Conservation (phyloP, 2,329 filamentous ascomycete species). For the Cyclaneusma minus region DNA sequence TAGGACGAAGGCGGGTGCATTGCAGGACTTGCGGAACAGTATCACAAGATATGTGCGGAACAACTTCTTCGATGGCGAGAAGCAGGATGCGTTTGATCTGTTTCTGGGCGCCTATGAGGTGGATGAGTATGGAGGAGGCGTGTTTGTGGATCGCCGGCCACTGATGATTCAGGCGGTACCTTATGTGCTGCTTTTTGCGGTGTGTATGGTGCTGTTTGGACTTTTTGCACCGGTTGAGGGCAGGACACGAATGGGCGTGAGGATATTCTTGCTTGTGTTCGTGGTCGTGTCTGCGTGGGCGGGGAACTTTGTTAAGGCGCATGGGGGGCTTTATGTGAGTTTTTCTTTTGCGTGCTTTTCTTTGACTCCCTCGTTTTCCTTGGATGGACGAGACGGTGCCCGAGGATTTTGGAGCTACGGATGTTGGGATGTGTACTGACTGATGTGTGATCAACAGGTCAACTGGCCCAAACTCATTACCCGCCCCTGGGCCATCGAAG, state of each 20-base stretch:
- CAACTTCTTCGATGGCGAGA: conserved; percentile 86
- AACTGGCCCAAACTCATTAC: conserved; percentile 98
- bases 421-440: conserved; percentile 1
- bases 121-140: conserved; percentile 52
- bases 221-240: conserved; percentile 25
- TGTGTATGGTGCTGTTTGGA: conserved; percentile 64
- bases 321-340: conserved; percentile 92
- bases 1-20: conserved; percentile 68
- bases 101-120: conserved; percentile 82
- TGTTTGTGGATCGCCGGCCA: conserved; percentile 77
- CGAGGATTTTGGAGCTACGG: conserved; percentile 4
- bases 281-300: conserved; percentile 54
- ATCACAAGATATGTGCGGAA: conserved; percentile 81
- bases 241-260: too few relatives aligned
- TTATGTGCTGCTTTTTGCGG: conserved; percentile 65
- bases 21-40: conserved; percentile 80
- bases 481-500: conserved; percentile 70
- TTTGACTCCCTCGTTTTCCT: neutral
- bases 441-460: conserved; percentile 39
- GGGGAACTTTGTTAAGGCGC: conserved; percentile 59
- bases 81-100: conserved; percentile 89
- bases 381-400: neutral
- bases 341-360: neutral
- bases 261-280: conserved; percentile 72
- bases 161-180: conserved; percentile 85